Percentiles rank a stretch among this genome's conserved stretches.
These are phyloP conservation scores for Quercus agrifolia DNA, from an alignment of 306 rosid genomes.

Conservation along the genomic window DNA sequence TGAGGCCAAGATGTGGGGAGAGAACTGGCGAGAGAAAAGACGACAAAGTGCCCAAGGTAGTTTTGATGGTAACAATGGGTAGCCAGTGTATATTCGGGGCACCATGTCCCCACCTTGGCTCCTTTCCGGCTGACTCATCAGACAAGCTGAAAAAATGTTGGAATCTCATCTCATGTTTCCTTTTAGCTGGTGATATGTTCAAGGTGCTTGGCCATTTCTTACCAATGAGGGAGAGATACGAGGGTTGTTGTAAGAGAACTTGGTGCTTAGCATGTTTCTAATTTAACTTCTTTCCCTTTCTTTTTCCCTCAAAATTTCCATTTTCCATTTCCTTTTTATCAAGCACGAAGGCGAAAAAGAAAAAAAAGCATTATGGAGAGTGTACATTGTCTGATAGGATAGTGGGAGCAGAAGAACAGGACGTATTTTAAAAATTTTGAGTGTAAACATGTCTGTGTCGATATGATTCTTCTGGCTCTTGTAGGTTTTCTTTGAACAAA, in stretches of 20 bases:
- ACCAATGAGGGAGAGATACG: neutral
- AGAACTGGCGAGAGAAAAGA: conserved; percentile 84
- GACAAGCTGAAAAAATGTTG: conserved; percentile 6
- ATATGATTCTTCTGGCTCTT: conserved; percentile 13
- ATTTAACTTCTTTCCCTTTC: conserved; percentile 22
- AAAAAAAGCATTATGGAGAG: conserved; percentile 6
- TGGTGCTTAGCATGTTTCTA: conserved; percentile 29
- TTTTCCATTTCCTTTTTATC: conserved; percentile 2
- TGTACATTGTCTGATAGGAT: conserved; percentile 42
- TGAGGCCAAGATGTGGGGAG: conserved; percentile 96
- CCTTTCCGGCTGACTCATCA: conserved; percentile 18
- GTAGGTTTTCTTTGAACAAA: neutral
- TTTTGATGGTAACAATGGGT: conserved; percentile 60
- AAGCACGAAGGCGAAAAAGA: conserved; percentile 13
- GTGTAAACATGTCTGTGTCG: conserved; percentile 18
- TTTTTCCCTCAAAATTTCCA: conserved; percentile 1
- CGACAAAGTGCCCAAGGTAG: conserved; percentile 60
- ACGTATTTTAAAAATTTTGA: conserved; percentile 24
- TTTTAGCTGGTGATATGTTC: conserved; percentile 26
- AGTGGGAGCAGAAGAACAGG: conserved; percentile 14
- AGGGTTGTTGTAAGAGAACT: conserved; percentile 30
- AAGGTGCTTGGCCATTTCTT: conserved; percentile 21
- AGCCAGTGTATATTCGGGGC: conserved; percentile 14
- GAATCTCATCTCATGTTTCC: conserved; percentile 25
- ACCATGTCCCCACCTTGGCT: conserved; percentile 11